Evolutionary conservation across 2,329 filamentous ascomycete species (phyloP), one percentile per base, ranked within the genome.

Genomic region (Cytospora mali): DNA sequence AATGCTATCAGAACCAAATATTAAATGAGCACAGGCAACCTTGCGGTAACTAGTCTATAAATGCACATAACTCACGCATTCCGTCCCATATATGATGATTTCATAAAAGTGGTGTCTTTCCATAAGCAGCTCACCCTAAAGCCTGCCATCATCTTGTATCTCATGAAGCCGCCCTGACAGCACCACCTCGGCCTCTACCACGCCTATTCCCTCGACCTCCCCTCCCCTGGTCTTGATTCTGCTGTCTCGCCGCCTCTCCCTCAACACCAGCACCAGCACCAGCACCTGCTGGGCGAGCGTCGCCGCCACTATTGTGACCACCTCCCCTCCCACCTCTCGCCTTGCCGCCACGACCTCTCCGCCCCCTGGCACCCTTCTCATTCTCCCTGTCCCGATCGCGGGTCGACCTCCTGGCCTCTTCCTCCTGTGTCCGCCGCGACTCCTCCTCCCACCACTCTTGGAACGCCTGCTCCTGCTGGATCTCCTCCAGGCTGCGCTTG

Each of bases 391-490:
- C 80, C 68, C 82, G 78, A 51, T 77, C 75, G 62, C 74, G 75
- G 35, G 71, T 71, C 27, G 74, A 71, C 55, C 77, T 74, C 51
- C 76, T 71, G 3, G 81, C 80, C 65, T 85, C 84, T 65, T 87
- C 86, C 68, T 89, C 85, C 67, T 89, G 88, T 42, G 89, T 85
- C 29, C 90, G 82, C 64, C 83, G 83, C 69, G 88, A 92, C 75
- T 97, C 93, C 66, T 90, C 88, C 68, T 96, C 92, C 93, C 93
- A 97, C 93, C 93, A 97, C 73, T 96, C 88, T 73, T 97, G 92
- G 73, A 99, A 99, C 57, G 92, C 92, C 72, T 99, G 95, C 75
- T 99, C 95, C 68, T 95, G 88, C 74, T 99, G 95, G 64, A 99
- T 99, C 66, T 98, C 95, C 71, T 96, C 88, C 31, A 99, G 78